Base-by-base conservation (phyloP, 352 stramenopile species). In the Pythium dissimile region DNA sequence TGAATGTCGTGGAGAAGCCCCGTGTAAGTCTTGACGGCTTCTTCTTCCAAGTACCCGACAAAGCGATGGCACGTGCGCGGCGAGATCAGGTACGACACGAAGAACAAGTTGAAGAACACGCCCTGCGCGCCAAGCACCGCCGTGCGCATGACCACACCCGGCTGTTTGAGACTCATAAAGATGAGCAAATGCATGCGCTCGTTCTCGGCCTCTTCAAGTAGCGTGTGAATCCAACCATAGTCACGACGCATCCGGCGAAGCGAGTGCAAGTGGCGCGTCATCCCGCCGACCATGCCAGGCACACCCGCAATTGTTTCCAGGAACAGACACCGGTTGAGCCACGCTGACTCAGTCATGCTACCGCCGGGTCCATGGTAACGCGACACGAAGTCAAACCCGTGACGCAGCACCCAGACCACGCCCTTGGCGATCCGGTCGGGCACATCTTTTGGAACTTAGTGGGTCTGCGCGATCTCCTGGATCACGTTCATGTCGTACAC, bases 181-280 rank as follows among this genome's bases (percentile, higher is more conserved):
- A 94, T 95, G 8, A 97, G 71, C 27, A 97, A 59, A 58, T 98
- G 89, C 86, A 97, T 97, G 45, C 89, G 75, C 73, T 97, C 90
- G 67, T 98, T 97, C 67, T 98, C 91, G 15, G 87, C 85, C 49
- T 97, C 89, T 43, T 96, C 90, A 4, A 96, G 68, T 10, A 98
- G 58, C 11, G 88, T 92, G 67, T 92, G 74, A 70, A 97, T 97
- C 87, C 86, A 95, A 13, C 88, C 84, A 32, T 94, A 85, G 70
- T 96, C 89, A 11, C 81, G 71, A 23, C 74, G 61, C 71, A 97
- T 89, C 12, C 67, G 76, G 1, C 86, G 80, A 0, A 97, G 59
- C 24, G 83, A 94, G 1, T 69, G 73, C 49, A 97, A 80, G 57
- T 97, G 88, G 16, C 76, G 73, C 6, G 71, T 48, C 66, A 85